Evolutionary conservation across 805 yeast genomes (phyloP), one percentile per base, ranked within the genome.

Genomic region (Wickerhamomyces xylosicus): DNA sequence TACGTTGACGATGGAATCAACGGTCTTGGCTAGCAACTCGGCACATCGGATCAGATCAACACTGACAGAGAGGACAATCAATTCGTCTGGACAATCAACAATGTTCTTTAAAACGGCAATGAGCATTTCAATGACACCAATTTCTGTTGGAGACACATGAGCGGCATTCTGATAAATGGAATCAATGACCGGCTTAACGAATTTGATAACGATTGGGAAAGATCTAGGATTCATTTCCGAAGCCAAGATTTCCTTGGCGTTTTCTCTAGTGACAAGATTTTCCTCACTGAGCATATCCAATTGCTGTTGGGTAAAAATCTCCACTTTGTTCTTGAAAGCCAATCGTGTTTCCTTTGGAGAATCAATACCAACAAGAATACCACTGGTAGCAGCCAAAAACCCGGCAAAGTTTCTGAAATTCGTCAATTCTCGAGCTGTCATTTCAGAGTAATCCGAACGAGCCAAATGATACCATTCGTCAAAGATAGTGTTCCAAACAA

Each of bases 401-500:
- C 90, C 92, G 2, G 86, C 77, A 52, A 71, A 79, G 50, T 78
- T 81, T 48, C 82, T 64, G 57, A 77, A 76, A 19, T 75, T 69
- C 9, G 62, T 48, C 34, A 58, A 42, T 55, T 74, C 60, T 49
- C 69, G 48, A 48, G 60, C 43, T 37, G 57, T 49, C 6, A 59
- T 38, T 21, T 48, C 50, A 29, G 46, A 33, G 31, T 51, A 44
- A 39, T 49, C 47, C 17, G 50, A 37, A 25, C 44, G 39, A 15
- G 57, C 49, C 41, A 50, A 21, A 35, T 36, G 40, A 41, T 36
- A 42, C 82, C 81, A 75, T 19, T 74, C 54, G 28, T 64, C 64
- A 49, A 69, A 77, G 42, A 78, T 69, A 29, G 62, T 44, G 3
- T 52, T 47, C 74, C 73, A 71, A 5, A 63, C 62, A 14, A 54